A percentile compares a stretch with the other conserved stretches of the same genome.
Conservation (phyloP, 257 asterid genomes). For the Gentiana straminea region DNA sequence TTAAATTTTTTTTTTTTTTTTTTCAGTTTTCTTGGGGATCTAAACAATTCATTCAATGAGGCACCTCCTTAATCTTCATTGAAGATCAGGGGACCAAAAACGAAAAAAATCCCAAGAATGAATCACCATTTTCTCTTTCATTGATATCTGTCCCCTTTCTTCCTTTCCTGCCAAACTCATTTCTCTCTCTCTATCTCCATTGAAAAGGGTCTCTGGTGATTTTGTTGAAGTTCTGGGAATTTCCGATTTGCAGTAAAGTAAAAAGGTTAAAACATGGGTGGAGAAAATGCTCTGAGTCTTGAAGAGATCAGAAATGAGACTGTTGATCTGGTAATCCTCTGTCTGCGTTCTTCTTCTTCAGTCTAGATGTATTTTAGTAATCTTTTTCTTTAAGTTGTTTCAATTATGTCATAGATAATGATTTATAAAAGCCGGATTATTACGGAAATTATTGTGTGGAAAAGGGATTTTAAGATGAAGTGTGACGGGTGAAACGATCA, state of each 20-base stretch:
- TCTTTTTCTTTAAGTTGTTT: too few relatives aligned
- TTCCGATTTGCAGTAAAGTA: neutral
- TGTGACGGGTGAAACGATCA: too few relatives aligned
- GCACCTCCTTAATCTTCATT: neutral
- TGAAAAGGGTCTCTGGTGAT: neutral
- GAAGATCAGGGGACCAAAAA: too few relatives aligned
- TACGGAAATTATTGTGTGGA: too few relatives aligned
- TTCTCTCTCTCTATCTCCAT: neutral
- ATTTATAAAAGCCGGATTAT: too few relatives aligned
- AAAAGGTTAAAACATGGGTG: slow-evolving; percentile 10
- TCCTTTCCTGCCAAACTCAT: neutral
- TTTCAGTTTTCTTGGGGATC: neutral
- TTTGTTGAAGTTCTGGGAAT: neutral
- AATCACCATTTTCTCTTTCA: too few relatives aligned
- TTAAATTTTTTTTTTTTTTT: neutral
- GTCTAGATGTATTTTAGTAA: too few relatives aligned
- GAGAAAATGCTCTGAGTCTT: slow-evolving; percentile 46
- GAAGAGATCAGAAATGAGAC: slow-evolving; percentile 75
- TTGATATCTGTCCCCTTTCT: neutral
- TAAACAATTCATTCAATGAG: slow-evolving; percentile 7
- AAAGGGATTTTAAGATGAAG: too few relatives aligned
- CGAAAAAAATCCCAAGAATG: too few relatives aligned
- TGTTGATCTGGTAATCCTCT: slow-evolving; percentile 47
- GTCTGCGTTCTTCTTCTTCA: too few relatives aligned
- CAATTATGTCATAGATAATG: too few relatives aligned